Evolutionary conservation across 441 rosid species (phyloP), one percentile per base, ranked within the genome.

Genomic region (Dalechampia spathulata): DNA sequence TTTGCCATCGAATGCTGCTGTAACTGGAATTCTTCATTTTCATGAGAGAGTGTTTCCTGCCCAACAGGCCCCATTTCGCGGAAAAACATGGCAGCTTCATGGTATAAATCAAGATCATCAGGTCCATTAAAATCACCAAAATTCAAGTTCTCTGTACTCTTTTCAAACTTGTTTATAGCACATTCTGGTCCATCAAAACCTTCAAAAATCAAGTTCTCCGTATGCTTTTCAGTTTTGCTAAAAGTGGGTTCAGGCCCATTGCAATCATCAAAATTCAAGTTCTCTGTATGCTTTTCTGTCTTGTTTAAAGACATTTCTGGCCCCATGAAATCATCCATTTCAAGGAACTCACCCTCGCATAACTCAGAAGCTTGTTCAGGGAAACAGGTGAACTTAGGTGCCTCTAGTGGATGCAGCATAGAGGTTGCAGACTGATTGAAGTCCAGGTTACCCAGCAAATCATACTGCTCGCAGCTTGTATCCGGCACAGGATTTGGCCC

Each of bases 321-420:
- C 50, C 47, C 67, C 39, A 60, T n/a, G 48, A 91, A 91, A 78
- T 88, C 96, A 71, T 84, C 81, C 25, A 87, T 77, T 80, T 88
- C 98, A 72, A 91, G 79, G 77, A 75, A 91, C 77, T 76, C 91
- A 39, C 67, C 81, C 62, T 67, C 84, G n/a, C 37, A 57, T 37
- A 63, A 15, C 32, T 58, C 72, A 49, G 65, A 55, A 30, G 39
- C 52, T 30, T 32, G 62, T 23, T 64, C 68, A 44, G 12, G 39
- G 72, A 46, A 52, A 60, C 67, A 49, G 75, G 68, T 26, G 76
- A 65, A 46, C 67, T 74, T 84, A 30, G 71, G 58, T 43, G 62
- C 64, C 54, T 75, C 90, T 17, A 39, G 55, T 2, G 32, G 47
- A 49, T 53, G 82, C 70, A 65, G 42, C 37, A 64, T 60, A 32